Conservation (phyloP, 148 eudicot genomes). For the Fagopyrum homotropicum region DNA sequence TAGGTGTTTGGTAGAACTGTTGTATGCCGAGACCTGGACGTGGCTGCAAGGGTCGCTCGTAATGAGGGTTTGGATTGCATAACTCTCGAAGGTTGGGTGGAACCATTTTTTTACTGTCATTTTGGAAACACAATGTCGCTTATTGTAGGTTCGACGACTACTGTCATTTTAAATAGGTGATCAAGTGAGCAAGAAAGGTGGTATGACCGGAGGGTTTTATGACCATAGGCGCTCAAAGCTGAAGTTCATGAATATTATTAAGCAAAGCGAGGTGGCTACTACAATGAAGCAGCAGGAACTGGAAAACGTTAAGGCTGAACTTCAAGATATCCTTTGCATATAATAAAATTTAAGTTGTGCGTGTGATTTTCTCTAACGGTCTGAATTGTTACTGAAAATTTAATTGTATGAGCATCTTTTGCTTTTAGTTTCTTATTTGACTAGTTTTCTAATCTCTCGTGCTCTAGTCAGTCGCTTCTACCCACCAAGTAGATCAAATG, state of each 20-base stretch:
- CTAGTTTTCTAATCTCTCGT: background rate
- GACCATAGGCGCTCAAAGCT: conserved; percentile 86
- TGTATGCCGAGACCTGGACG: conserved; percentile 87
- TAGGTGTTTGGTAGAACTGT: conserved; percentile 96
- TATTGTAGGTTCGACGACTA: conserved; percentile 12
- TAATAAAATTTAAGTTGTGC: background rate
- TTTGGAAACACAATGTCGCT: conserved; percentile 4
- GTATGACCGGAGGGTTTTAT: conserved; percentile 99
- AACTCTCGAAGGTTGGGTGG: conserved; percentile 75
- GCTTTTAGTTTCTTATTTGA: background rate
- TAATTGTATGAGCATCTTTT: background rate
- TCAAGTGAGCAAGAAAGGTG: conserved; percentile 99
- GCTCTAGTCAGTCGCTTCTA: background rate
- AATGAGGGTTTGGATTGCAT: conserved; percentile 88
- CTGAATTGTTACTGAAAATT: background rate
- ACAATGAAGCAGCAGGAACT: conserved; percentile 52
- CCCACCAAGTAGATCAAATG: background rate
- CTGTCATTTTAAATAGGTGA: conserved; percentile 54
- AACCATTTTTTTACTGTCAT: background rate
- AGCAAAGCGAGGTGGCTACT: conserved; percentile 46
- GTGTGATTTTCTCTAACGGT: background rate
- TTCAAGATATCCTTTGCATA: conserved; percentile 78
- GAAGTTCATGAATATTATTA: conserved; percentile 76
- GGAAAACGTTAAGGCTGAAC: conserved; percentile 45
- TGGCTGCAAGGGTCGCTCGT: conserved; percentile 91